phyloP scores from a whole-genome alignment of 257 asterid genomes.

The Parsonsia alboflavescens region DNA sequence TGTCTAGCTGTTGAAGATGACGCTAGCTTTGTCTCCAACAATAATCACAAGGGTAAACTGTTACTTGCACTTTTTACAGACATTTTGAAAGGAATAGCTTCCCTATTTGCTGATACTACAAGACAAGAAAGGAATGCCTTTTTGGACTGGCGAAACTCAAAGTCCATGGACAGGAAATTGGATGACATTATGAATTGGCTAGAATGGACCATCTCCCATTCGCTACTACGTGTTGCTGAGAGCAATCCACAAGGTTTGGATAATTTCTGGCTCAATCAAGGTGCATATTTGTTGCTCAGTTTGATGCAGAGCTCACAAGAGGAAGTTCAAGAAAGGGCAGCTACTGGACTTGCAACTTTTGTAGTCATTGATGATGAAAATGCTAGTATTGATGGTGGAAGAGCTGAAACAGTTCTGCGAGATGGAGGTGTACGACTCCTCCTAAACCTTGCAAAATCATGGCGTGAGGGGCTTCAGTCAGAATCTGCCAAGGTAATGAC shows the following conservation, averaged over 20 bases:
- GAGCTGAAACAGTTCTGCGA: conserved; percentile 74
- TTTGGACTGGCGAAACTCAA: conserved; percentile 41
- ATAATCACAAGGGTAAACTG: conserved; percentile 56
- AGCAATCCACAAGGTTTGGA: conserved; percentile 66
- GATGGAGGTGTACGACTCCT: conserved; percentile 64
- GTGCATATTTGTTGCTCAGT: conserved; percentile 58
- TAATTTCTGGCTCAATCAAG: conserved; percentile 79
- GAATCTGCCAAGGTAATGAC: conserved; percentile 70
- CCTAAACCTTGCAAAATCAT: conserved; percentile 66
- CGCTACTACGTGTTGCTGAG: conserved; percentile 78
- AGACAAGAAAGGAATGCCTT: conserved; percentile 45
- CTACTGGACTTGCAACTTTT: conserved; percentile 72
- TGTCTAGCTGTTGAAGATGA: conserved; percentile 59
- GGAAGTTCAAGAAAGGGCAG: conserved; percentile 92
- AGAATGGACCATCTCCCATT: conserved; percentile 66
- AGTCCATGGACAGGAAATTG: conserved; percentile 35
- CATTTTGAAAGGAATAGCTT: conserved; percentile 51
- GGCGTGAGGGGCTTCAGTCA: conserved; percentile 82
- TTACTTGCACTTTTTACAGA: conserved; percentile 53
- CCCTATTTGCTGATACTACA: conserved; percentile 44
- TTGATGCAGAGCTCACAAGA: conserved; percentile 67
- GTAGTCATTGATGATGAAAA: conserved; percentile 80
- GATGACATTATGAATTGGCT: conserved; percentile 65
- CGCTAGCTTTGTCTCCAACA: conserved; percentile 41
- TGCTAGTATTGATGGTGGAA: conserved; percentile 62